Conservation (phyloP, 495 filamentous ascomycete genomes). For the Talaromyces thailandensis region DNA sequence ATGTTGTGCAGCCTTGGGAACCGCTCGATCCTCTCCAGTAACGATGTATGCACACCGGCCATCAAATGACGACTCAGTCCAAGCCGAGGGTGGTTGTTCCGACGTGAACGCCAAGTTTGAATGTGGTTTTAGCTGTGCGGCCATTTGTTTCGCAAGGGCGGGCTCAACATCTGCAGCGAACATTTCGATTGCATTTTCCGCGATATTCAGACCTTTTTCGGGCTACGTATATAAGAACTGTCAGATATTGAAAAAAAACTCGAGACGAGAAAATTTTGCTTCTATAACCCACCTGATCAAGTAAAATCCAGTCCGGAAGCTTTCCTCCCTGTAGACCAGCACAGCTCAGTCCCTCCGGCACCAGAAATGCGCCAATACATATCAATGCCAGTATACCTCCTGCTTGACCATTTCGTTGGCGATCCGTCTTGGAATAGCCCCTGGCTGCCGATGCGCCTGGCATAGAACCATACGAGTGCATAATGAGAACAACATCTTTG, state of each 20-base stretch:
- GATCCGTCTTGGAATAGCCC: conserved; percentile 12
- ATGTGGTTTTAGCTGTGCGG: conserved; percentile 16
- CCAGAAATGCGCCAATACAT: conserved; percentile 20
- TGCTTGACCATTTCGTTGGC: conserved; percentile 11
- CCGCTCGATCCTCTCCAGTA: conserved; percentile 14
- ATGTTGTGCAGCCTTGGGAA: conserved; percentile 17
- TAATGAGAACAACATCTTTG: conserved; percentile 17
- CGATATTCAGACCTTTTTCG: conserved; percentile 10
- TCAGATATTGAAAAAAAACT: not conserved
- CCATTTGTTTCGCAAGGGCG: conserved; percentile 2
- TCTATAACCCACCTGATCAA: conserved; percentile 14
- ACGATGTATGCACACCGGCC: conserved; percentile 16
- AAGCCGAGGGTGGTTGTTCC: conserved; percentile 17
- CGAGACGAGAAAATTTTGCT: not conserved
- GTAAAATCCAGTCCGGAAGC: conserved; percentile 18
- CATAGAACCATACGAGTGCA: conserved; percentile 27
- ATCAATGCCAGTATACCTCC: conserved; percentile 22
- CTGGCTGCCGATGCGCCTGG: conserved; percentile 17
- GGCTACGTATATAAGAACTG: conserved; percentile 10
- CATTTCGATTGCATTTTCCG: conserved; percentile 13
- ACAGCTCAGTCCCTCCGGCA: conserved; percentile 19
- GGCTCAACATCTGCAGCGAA: conserved; percentile 20
- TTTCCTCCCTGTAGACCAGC: conserved; percentile 17
- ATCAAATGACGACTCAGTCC: conserved; percentile 13
- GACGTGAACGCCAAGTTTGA: conserved; percentile 18